Conservation (phyloP, 352 stramenopile genomes). For the Globisporangium carolinianum region DNA sequence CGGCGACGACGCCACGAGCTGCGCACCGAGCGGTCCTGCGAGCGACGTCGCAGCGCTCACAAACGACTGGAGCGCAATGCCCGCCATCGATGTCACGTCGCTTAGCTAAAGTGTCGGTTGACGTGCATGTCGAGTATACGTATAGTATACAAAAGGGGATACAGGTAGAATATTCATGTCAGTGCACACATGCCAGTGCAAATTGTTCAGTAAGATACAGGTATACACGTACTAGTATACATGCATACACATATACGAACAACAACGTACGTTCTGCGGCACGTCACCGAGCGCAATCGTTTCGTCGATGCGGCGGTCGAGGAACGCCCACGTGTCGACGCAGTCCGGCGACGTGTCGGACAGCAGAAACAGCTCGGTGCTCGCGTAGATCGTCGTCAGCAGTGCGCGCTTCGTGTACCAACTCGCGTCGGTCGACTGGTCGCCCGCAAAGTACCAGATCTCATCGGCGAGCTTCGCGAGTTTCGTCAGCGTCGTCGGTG, state of each 20-base stretch:
- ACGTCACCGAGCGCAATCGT: constrained; percentile 73
- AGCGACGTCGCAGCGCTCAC: constrained; percentile 72
- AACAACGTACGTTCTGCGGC: constrained; percentile 63
- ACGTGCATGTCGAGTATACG: no score
- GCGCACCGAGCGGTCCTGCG: constrained; percentile 52
- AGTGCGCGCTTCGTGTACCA: constrained; percentile 86
- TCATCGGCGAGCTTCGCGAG: constrained; percentile 69
- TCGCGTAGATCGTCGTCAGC: constrained; percentile 72
- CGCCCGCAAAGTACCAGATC: constrained; percentile 85
- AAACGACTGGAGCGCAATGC: constrained; percentile 70
- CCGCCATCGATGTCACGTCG: constrained; percentile 72
- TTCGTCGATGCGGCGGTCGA: constrained; percentile 79
- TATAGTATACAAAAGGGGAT: not conserved
- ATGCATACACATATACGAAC: not conserved
- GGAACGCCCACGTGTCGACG: constrained; percentile 76
- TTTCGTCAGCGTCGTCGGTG: constrained; percentile 59
- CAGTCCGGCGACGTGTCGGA: constrained; percentile 66
- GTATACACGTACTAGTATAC: not conserved
- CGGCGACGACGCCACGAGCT: constrained; percentile 67
- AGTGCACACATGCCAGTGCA: no score
- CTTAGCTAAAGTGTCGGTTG: constrained; percentile 28
- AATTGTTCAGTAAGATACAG: no score
- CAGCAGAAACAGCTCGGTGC: constrained; percentile 83
- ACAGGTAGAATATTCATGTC: not conserved
- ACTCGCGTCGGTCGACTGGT: constrained; percentile 75